Conservation (phyloP, 805 yeast species). For the Geotrichum ghanense region DNA sequence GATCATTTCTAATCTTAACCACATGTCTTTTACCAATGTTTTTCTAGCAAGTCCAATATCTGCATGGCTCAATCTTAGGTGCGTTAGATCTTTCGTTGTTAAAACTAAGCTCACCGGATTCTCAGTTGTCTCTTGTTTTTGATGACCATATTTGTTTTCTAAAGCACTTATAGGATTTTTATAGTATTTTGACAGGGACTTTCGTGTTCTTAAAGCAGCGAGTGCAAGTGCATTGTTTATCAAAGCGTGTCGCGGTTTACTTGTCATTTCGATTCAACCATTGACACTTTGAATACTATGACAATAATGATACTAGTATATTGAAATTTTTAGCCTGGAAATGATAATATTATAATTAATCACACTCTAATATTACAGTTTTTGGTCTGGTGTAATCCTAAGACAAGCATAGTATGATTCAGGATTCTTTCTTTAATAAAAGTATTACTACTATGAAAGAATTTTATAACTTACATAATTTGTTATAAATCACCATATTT, state of each 20-base stretch:
- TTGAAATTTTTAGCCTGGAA: too few relatives aligned
- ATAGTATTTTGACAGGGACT: neutral
- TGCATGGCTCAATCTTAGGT: neutral
- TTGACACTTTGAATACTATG: too few relatives aligned
- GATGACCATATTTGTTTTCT: neutral
- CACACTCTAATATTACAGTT: too few relatives aligned
- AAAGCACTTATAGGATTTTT: neutral
- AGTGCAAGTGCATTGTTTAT: neutral
- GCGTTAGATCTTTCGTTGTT: neutral
- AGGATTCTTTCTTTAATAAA: too few relatives aligned
- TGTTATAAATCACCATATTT: too few relatives aligned
- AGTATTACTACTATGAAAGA: too few relatives aligned
- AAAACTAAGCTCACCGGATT: neutral
- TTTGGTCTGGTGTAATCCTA: too few relatives aligned
- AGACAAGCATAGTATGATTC: too few relatives aligned
- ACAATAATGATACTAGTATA: too few relatives aligned
- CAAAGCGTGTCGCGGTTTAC: neutral
- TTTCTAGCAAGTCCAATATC: neutral
- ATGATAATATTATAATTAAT: too few relatives aligned
- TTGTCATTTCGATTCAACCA: too few relatives aligned
- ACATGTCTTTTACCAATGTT: neutral
- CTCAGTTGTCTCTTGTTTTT: neutral
- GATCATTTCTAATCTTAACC: neutral
- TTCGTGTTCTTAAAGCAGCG: neutral
- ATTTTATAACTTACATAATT: too few relatives aligned